A percentile compares a stretch with the other conserved stretches of the same genome.
Conservation (phyloP, 2,329 filamentous ascomycete species). For the Chaetomium strumarium region DNA sequence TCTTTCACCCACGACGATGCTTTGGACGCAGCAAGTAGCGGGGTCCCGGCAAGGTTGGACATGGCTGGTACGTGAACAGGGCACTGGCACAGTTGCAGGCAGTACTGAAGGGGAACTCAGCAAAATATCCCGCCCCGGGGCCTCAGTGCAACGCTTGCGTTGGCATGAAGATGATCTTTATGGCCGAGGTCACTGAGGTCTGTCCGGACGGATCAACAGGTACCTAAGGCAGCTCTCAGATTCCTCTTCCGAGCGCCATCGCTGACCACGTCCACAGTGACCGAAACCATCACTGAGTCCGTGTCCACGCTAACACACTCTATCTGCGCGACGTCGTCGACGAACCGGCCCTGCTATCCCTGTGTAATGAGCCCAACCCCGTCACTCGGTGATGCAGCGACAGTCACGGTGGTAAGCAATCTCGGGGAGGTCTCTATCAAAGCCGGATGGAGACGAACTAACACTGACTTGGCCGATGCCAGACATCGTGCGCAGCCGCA, state of each 20-base stretch:
- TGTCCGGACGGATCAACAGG: conserved; percentile 24
- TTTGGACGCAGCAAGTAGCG: neutral
- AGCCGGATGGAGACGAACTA: neutral
- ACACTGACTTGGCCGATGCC: neutral
- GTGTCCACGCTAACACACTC: conserved; percentile 26
- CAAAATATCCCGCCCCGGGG: neutral
- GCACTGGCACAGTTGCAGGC: neutral
- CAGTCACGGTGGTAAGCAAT: conserved; percentile 25
- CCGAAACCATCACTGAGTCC: conserved; percentile 19
- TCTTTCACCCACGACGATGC: conserved; percentile 2
- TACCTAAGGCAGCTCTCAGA: conserved; percentile 10
- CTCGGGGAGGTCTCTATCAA: neutral
- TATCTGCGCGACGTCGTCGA: conserved; percentile 27
- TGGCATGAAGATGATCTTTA: conserved; percentile 30
- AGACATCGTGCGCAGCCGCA: conserved; percentile 23
- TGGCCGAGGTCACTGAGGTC: conserved; percentile 28
- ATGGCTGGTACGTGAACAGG: neutral
- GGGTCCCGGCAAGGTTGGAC: neutral
- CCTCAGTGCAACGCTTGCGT: conserved; percentile 23
- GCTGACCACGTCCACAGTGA: conserved; percentile 15
- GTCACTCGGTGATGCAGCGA: conserved; percentile 20
- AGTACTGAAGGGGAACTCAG: neutral
- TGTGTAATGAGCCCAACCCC: conserved; percentile 25
- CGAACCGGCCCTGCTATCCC: conserved; percentile 28
- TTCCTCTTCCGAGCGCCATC: neutral